These are phyloP conservation scores for Monilinia laxa DNA, from an alignment of 2,329 filamentous ascomycete genomes.

Conservation along the genomic window DNA sequence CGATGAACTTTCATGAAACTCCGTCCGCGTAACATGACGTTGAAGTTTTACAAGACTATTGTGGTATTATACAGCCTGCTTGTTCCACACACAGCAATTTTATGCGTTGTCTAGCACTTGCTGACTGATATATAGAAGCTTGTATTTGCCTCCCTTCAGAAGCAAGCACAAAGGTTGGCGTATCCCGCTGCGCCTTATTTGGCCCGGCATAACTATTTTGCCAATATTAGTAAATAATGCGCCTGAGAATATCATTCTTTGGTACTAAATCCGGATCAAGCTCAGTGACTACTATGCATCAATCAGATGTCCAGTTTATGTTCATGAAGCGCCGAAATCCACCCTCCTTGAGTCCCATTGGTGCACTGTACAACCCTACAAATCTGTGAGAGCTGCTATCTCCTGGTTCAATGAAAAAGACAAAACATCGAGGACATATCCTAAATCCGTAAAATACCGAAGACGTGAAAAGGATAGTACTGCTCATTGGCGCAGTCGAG, in stretches of 20 bases:
- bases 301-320: not conserved
- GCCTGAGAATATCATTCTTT: fast-evolving
- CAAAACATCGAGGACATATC: no score
- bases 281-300: not conserved
- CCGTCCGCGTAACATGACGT: not conserved
- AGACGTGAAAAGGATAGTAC: not conserved
- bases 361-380: not conserved
- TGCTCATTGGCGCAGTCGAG: not conserved
- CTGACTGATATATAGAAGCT: not conserved
- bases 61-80: not conserved
- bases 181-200: not conserved
- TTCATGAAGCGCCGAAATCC: not conserved
- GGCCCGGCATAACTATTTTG: no score
- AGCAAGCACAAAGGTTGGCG: not conserved
- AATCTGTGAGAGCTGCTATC: not conserved
- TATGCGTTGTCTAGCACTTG: no score
- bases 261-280: not conserved
- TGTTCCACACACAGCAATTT: no score
- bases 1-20: not conserved
- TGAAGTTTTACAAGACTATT: not conserved
- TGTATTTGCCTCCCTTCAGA: not conserved
- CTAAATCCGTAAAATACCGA: not conserved
- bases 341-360: no score
- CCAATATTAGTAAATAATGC: not conserved
- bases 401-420: not conserved